Base-by-base conservation (phyloP, 2,329 filamentous ascomycete species). In the Stemphylium beticola region DNA sequence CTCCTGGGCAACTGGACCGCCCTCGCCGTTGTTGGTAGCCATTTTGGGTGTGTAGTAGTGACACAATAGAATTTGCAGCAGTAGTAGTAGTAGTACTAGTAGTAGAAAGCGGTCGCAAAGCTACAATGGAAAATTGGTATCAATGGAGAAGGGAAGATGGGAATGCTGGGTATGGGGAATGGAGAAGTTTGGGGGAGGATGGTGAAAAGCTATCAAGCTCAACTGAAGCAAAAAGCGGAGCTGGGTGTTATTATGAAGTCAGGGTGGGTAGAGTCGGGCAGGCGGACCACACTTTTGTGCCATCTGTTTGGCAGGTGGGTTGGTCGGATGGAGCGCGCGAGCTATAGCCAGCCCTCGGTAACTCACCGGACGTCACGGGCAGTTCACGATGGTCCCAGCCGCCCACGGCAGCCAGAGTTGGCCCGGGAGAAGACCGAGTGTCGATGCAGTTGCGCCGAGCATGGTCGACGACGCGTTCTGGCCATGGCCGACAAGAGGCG, bases 1-100 rank as follows among this genome's bases (percentile, higher is more conserved):
- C 81, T 96, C 92, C 66, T 79, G 73, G 55, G 82, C 83, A 32
- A 82, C 81, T 53, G 83, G 82, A 66, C 86, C 81, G 37, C 58
- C 55, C 57, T 79, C 74, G 62, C 76, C 79, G 65, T 77, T 76
- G 57, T 76, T 77, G 73, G 77, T 78, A 50, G 60, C 59, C 77
- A 80, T 79, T 3, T 42, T 68, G 49, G 42, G 8, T 49, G 36
- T 38, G 5, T 50, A n/a, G 6, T 24, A 26, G n/a, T 2, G 11
- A 7, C 29, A 22, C 18, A 26, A 32, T 47, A 9, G 45, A 36
- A n/a, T 31, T 18, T 36, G 26, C 26, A 29, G 26, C 11, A 29
- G 26, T 29, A 7, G 26, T 11, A 26, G 31, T 44, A 10, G 12
- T 11, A 34, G 18, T 32, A 32, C 4, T 6, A 11, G 17, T 18